These are phyloP conservation scores for Terana coerulea DNA, from an alignment of 768 basidiomycete genomes.

Conservation along the genomic window DNA sequence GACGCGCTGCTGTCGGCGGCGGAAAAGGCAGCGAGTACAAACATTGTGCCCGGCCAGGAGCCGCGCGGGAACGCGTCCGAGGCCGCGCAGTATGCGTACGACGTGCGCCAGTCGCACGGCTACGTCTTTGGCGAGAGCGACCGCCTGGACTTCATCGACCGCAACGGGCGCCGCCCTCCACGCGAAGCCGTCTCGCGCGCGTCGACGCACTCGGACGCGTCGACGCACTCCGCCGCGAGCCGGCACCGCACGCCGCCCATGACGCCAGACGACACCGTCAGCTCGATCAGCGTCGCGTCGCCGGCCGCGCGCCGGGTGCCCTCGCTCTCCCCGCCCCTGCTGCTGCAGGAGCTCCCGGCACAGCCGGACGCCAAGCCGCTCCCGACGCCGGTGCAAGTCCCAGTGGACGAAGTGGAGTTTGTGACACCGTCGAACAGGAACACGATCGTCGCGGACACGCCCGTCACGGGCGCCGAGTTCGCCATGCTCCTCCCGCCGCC, in stretches of 20 bases:
- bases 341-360: neutral
- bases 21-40: neutral
- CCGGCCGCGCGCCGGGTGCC: conserved; percentile 4
- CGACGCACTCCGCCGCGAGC: neutral
- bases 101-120: conserved; percentile 27
- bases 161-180: neutral
- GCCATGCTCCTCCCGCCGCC: conserved; percentile 20
- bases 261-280: conserved; percentile 28
- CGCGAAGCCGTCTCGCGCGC: neutral
- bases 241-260: conserved; percentile 23
- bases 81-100: conserved; percentile 23
- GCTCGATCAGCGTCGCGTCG: conserved; percentile 17
- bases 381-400: conserved; percentile 1
- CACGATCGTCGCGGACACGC: conserved; percentile 14
- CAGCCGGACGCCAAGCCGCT: neutral
- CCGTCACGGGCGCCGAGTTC: conserved; percentile 14
- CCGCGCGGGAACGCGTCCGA: conserved; percentile 2
- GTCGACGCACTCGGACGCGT: conserved; percentile 7
- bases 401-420: neutral
- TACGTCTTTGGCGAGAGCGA: conserved; percentile 5
- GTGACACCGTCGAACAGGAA: neutral
- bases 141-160: neutral
- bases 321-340: conserved; percentile 11
- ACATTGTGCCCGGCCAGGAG: neutral
- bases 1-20: neutral